Evolutionary conservation across 805 yeast genomes (phyloP).

Genomic region (Candida oleophila): DNA sequence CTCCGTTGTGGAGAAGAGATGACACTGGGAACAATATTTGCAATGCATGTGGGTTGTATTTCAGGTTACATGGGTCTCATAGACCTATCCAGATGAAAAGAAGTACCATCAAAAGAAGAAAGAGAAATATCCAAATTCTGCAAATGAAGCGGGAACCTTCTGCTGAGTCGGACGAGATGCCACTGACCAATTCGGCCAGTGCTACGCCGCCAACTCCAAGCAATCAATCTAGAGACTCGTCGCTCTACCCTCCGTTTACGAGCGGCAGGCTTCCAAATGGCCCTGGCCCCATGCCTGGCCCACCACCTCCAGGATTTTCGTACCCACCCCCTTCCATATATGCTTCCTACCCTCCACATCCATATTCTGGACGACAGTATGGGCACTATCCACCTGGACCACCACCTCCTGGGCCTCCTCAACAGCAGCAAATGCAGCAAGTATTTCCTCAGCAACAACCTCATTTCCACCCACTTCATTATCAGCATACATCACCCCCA

Average conservation of each 20-base stretch:
- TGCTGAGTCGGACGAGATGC: background rate
- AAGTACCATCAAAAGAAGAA: slow-evolving; percentile 71
- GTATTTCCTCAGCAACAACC: background rate
- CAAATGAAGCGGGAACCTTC: background rate
- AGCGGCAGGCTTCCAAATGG: slow-evolving; percentile 41
- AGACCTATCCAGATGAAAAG: slow-evolving; percentile 77
- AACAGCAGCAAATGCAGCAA: slow-evolving; percentile 1
- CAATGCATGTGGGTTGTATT: slow-evolving; percentile 84
- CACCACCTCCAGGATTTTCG: slow-evolving; percentile 28
- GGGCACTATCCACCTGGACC: background rate
- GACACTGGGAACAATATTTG: slow-evolving; percentile 81
- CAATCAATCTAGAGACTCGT: slow-evolving; percentile 1
- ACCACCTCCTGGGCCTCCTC: slow-evolving; percentile 1
- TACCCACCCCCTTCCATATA: background rate
- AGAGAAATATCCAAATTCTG: slow-evolving; percentile 35
- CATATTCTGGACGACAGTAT: background rate
- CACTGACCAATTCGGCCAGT: background rate
- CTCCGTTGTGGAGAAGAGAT: slow-evolving; percentile 86
- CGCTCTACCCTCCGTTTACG: slow-evolving; percentile 32
- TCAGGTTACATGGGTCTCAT: slow-evolving; percentile 70
- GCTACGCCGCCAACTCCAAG: background rate
- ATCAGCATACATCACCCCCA: background rate
- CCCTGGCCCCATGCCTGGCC: slow-evolving; percentile 44
- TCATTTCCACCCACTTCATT: slow-evolving; percentile 1
- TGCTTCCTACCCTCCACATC: background rate